phyloP scores from a whole-genome alignment of 768 basidiomycete species.

The Agrocybe pediades region DNA sequence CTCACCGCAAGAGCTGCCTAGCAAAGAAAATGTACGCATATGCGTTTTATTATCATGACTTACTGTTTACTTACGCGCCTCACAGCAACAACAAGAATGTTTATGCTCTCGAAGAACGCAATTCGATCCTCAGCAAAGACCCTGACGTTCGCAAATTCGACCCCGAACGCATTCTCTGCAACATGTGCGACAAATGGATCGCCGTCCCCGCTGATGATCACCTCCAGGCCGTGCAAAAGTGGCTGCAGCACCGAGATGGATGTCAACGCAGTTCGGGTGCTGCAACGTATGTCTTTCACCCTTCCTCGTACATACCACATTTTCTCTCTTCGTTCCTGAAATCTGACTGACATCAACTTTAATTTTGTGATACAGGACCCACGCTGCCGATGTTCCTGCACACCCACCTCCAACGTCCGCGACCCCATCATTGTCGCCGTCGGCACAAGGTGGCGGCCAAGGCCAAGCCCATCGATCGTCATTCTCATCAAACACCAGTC shows the following conservation, averaged over 20 bases:
- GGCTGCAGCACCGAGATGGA: slow-evolving; percentile 60
- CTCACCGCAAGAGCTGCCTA: slow-evolving; percentile 80
- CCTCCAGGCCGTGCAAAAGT: slow-evolving; percentile 59
- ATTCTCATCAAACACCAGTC: not conserved
- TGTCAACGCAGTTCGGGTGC: slow-evolving; percentile 33
- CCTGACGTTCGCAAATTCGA: slow-evolving; percentile 77
- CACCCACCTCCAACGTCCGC: too few relatives aligned
- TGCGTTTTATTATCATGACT: not conserved
- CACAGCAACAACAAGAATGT: slow-evolving; percentile 50
- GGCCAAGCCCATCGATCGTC: not conserved
- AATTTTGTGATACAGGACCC: too few relatives aligned
- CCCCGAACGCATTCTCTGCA: slow-evolving; percentile 69
- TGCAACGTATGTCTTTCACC: not conserved
- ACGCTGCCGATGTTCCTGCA: too few relatives aligned
- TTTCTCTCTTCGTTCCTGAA: too few relatives aligned
- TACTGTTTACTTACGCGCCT: slow-evolving; percentile 6
- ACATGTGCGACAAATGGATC: slow-evolving; percentile 72
- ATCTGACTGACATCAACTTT: too few relatives aligned
- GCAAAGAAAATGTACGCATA: slow-evolving; percentile 71
- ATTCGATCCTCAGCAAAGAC: slow-evolving; percentile 60
- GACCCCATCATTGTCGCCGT: too few relatives aligned
- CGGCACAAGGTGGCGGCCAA: too few relatives aligned
- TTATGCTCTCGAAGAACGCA: slow-evolving; percentile 63
- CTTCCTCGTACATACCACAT: not conserved
- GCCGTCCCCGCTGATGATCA: slow-evolving; percentile 61